phyloP scores from a whole-genome alignment of 108 stramenopile species.

The Aurantiochytrium sp. region DNA sequence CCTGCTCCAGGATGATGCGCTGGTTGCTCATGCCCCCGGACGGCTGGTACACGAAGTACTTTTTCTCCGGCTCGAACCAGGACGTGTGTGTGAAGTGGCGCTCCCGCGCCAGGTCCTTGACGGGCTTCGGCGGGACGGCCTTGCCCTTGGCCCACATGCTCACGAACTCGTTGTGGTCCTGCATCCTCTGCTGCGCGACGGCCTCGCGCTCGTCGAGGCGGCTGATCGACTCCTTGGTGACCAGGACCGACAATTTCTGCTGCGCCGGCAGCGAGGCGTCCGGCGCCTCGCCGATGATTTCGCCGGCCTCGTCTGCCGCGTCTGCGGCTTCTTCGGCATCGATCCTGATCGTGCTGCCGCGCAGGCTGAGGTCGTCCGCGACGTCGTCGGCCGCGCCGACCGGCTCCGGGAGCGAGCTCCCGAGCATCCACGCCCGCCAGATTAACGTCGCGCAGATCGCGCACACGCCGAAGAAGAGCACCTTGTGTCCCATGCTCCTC shows the following conservation, averaged over 20 bases:
- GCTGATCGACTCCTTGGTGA: not conserved
- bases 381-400: not conserved
- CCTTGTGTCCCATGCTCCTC: not conserved
- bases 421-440: not conserved
- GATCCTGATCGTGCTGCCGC: too few species aligned
- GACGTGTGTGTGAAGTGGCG: not conserved
- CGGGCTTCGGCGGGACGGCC: not conserved
- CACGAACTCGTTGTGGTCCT: not conserved
- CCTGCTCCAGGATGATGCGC: constrained; percentile 22
- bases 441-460: not conserved
- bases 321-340: too few species aligned
- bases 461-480: not conserved
- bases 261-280: not conserved
- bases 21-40: constrained; percentile 18
- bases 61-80: not conserved
- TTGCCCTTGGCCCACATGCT: not conserved
- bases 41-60: constrained; percentile 27
- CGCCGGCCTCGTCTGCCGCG: too few species aligned
- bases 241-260: not conserved
- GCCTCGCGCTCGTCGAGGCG: not conserved
- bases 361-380: too few species aligned
- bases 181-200: not conserved
- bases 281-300: not conserved
- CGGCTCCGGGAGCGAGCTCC: not conserved
- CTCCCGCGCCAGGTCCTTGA: not conserved